phyloP scores from a whole-genome alignment of 352 stramenopile species.

The Vaucheria bursata region DNA sequence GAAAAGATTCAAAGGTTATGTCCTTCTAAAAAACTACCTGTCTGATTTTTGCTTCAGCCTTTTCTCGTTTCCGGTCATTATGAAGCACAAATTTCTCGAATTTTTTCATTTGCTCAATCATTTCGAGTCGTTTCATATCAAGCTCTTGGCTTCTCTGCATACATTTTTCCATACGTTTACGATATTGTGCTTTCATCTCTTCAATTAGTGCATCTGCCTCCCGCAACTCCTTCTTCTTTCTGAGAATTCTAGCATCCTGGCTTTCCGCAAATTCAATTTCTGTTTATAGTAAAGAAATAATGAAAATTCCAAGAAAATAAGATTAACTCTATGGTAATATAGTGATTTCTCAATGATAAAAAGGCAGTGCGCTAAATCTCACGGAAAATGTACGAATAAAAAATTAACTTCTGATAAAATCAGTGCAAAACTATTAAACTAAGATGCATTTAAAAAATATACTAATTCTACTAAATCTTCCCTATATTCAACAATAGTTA shows the following conservation, averaged over 20 bases:
- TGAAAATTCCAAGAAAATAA: too few species aligned
- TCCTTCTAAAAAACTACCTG: constrained; percentile 56
- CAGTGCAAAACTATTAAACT: too few species aligned
- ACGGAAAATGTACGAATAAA: too few species aligned
- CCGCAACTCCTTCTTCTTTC: constrained; percentile 82
- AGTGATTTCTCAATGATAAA: too few species aligned
- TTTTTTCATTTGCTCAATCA: constrained; percentile 74
- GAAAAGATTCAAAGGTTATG: not conserved
- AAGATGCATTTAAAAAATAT: too few species aligned
- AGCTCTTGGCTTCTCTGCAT: constrained; percentile 56
- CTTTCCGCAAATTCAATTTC: constrained; percentile 54
- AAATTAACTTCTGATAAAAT: too few species aligned
- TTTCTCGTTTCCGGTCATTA: constrained; percentile 75
- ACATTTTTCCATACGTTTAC: constrained; percentile 1
- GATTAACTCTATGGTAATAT: too few species aligned
- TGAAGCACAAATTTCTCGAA: constrained; percentile 88
- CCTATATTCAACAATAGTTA: too few species aligned
- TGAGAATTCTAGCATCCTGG: constrained; percentile 76
- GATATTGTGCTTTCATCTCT: constrained; percentile 82
- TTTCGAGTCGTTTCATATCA: constrained; percentile 72
- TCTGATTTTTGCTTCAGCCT: constrained; percentile 74
- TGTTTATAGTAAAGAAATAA: too few species aligned
- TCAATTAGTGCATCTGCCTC: constrained; percentile 79
- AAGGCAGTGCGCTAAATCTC: too few species aligned
- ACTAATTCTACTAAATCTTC: too few species aligned